Base-by-base conservation (phyloP, 257 asterid species). In the Henckelia pumila region DNA sequence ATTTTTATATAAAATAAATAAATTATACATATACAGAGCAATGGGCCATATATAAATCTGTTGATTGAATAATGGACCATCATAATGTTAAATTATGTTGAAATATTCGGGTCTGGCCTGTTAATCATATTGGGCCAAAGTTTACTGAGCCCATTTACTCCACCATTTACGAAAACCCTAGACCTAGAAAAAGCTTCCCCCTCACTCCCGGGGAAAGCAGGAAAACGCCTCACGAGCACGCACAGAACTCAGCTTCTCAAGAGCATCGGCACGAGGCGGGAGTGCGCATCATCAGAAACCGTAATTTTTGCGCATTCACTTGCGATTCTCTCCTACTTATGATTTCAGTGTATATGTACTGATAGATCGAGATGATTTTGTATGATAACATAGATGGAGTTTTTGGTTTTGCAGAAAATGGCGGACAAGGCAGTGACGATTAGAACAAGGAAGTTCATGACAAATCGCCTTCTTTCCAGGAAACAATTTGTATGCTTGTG, bases 401-500 rank as follows among this genome's bases (percentile, higher is more conserved):
- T 21, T n/a, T 21, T 21, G 16, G 0, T 17, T 49, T 49, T 49
- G 23, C 7, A 80, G 85, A 71, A 73, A 71, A 83, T 87, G 95
- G 83, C 91, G 77, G 91, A 84, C 82, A 87, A 87, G 75, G 87
- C 87, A 9, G 87, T 87, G 4, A 87, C 95, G 0, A 79, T 87
- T 79, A 67, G 95, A 57, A 82, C 87, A 0, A 82, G 95, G 77
- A 87, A 87, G 77, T 87, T 87, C 73, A 84, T 87, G 89, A 87
- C 95, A 5, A 87, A 87, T 32, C 95, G 87, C 33, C 84, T 87
- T 13, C 91, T 87, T 2, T 78, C 91, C 56, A 79, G 95, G 87
- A 87, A 87, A 68, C 95, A 87, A 82, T 87, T 87, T 28, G 86
- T 85, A 71, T 16, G 86, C 23, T 4, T 61, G 24, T 1, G 24